Conservation (phyloP, 164 flowering plant species). For the Liquidambar formosana region DNA sequence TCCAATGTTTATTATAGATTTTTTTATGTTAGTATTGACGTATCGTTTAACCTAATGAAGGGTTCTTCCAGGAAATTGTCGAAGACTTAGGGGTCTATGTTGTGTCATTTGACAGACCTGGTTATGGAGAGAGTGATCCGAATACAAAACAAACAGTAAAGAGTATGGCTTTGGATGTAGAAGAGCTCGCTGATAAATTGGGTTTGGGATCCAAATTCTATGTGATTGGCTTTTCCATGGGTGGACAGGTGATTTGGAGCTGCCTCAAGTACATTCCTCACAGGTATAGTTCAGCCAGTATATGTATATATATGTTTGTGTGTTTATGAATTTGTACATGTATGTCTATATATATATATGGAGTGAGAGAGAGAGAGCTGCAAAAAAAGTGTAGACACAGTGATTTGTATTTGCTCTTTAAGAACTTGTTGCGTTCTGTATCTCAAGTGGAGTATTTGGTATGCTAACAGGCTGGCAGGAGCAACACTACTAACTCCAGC, state of each 20-base stretch:
- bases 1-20: not conserved
- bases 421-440: not conserved
- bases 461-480: slow-evolving; percentile 69
- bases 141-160: slow-evolving; percentile 51
- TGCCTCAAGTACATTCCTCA: slow-evolving; percentile 79
- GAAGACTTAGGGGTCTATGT: slow-evolving; percentile 56
- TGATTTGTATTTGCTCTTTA: not conserved
- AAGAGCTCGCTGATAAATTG: slow-evolving; percentile 73
- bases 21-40: not conserved
- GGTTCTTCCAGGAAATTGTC: slow-evolving; percentile 40
- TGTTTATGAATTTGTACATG: not conserved
- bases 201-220: slow-evolving; percentile 63
- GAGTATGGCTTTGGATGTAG: slow-evolving; percentile 61
- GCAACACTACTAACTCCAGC: slow-evolving; percentile 76
- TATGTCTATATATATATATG: no score
- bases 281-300: slow-evolving; percentile 38
- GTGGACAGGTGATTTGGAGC: slow-evolving; percentile 58
- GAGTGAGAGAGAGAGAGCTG: not conserved
- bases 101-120: slow-evolving; percentile 73
- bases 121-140: slow-evolving; percentile 81
- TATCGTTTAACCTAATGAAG: not conserved
- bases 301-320: not conserved
- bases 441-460: slow-evolving; percentile 4
- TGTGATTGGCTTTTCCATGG: slow-evolving; percentile 66
- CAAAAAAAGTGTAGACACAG: not conserved